Evolutionary conservation across 768 basidiomycete species (phyloP).

Genomic region (Kwoniella dejecticola): DNA sequence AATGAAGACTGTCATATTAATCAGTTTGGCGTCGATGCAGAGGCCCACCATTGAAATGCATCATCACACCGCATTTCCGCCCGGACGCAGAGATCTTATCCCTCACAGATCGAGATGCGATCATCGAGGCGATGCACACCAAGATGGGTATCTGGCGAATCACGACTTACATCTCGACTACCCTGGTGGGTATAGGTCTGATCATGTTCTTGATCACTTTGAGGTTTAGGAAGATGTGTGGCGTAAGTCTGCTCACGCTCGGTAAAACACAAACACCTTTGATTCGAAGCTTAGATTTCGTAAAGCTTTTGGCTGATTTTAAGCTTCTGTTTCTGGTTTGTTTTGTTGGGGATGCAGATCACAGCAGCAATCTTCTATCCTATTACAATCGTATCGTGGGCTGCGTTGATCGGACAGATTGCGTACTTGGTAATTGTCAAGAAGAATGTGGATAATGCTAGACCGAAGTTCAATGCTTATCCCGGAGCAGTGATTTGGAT

Average conservation of each 20-base stretch:
- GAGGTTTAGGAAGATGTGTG: neutral
- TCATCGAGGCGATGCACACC: neutral
- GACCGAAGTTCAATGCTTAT: no score
- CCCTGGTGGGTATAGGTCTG: neutral
- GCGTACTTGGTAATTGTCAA: no score
- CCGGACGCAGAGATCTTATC: neutral
- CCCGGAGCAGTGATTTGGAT: no score
- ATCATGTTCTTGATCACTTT: neutral
- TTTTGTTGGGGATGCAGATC: no score
- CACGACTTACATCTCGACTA: neutral
- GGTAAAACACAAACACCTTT: no score
- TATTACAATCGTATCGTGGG: neutral
- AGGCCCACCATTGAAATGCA: neutral
- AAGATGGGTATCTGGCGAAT: neutral
- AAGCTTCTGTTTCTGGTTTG: no score
- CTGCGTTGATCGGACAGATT: neutral
- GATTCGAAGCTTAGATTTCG: no score
- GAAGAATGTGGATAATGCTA: no score
- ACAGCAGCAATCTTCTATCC: neutral
- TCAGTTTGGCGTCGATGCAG: neutral
- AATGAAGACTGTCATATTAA: neutral
- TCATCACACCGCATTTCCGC: neutral
- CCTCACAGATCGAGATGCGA: neutral
- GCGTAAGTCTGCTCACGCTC: no score
- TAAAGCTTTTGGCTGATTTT: no score